Conservation (phyloP, 345 rosid species). For the Atalantia buxifolia region DNA sequence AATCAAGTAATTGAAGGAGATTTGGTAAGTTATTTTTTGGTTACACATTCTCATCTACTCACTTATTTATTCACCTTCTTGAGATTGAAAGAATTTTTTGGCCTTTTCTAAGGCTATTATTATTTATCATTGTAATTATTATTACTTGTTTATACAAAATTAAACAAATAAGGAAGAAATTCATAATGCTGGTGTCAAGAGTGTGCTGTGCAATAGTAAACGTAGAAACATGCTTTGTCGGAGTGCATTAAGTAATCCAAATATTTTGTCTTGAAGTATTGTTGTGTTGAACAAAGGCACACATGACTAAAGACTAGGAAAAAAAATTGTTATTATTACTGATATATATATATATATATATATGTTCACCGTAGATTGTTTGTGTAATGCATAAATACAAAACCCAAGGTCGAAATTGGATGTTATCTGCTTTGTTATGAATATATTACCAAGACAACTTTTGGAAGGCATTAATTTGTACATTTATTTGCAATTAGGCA, state of each 20-base stretch:
- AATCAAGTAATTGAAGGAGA: constrained; percentile 24
- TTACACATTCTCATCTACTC: constrained; percentile 62
- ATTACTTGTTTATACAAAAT: neutral
- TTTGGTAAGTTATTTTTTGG: constrained; percentile 58
- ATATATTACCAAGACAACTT: too few relatives aligned
- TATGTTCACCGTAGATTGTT: too few relatives aligned
- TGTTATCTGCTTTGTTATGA: too few relatives aligned
- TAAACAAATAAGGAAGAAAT: neutral
- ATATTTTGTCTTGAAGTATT: too few relatives aligned
- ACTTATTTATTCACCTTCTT: constrained; percentile 3
- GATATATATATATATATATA: too few relatives aligned
- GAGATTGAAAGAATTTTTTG: neutral
- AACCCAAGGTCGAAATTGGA: too few relatives aligned
- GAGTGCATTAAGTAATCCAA: neutral
- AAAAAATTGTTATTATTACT: too few relatives aligned
- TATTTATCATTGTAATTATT: neutral
- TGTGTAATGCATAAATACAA: too few relatives aligned
- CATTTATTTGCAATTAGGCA: too few relatives aligned
- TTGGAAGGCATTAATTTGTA: too few relatives aligned
- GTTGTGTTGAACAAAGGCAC: too few relatives aligned
- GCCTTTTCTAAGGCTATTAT: neutral
- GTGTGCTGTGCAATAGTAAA: constrained; percentile 4
- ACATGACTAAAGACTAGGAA: too few relatives aligned
- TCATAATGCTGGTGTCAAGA: constrained; percentile 1
- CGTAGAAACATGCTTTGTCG: neutral